Base-by-base conservation (phyloP, 257 asterid genomes). In the Solanum sejunctum region DNA sequence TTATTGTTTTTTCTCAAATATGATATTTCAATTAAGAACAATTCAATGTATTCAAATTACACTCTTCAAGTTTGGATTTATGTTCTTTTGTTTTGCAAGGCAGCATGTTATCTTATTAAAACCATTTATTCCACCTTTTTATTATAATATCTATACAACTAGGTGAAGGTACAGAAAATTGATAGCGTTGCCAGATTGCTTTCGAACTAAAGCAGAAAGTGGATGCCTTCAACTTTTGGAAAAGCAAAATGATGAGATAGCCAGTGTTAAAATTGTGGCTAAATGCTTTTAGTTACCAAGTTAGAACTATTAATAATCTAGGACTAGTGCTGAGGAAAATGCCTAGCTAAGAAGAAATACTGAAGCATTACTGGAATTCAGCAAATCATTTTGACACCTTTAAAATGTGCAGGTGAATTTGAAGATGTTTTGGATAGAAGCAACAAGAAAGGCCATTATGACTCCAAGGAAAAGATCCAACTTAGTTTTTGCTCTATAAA, bases 351-450 rank as follows among this genome's bases (percentile, higher is more conserved):
- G 49, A 52, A 28, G 64, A 78, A 78, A 28, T 8, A 2, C 17
- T 78, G 28, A 78, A 78, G n/a, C 83, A 52, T 52, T 28, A 52
- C 64, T 77, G 23, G 49, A 47, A 52, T 52, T 28, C 49, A 78
- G 83, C 83, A 78, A 77, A 52, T 36, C 83, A 16, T 78, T 52
- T 52, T 78, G 83, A 52, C 28, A 83, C 55, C 52, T 85, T 86
- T 83, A 54, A 77, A 72, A 84, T 85, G 54, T 73, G 85, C 93
- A 95, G 99, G 99, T 88, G 99, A 95, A 90, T 94, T 94, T 90
- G 99, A 95, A 86, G 98, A 94, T 84, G 91, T 94, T 82, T 87
- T 95, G 87, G 93, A 85, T 75, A 83, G 86, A 85, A 90, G 88
- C 83, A 92, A 81, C 81, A 52, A 84, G 71, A 81, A 16, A 52